Evolutionary conservation across 2,329 filamentous ascomycete genomes (phyloP), one percentile per base, ranked within the genome.

Genomic region (Talaromyces atroroseus): DNA sequence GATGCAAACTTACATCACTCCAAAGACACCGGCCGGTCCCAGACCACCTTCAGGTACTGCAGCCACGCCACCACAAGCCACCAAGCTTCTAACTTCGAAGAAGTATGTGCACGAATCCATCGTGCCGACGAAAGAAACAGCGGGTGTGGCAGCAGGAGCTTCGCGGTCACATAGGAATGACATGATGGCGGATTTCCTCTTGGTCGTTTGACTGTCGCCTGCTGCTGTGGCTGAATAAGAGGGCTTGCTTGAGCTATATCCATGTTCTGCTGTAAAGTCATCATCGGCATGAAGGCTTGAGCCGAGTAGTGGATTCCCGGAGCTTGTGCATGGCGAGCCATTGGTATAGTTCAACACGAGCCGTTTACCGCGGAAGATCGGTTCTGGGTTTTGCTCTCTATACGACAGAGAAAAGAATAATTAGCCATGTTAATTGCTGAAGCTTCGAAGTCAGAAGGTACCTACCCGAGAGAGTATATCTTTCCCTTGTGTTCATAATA

Each of bases 91-190:
- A 50, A 92, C 87, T 71, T 97, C 92, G 76, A 99, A 99, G 74
- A 95, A 89, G 74, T 97, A 99, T 29, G 90, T 85, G 79, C 94
- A 99, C 59, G 95, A 87, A 68, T 97, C 92, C 42, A 89, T 87
- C 59, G 92, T 87, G 58, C 89, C 90, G 58, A 97, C 87, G 70
- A 96, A 99, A 20, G 89, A 90, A 38, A 94, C 79, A 4, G 82
- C 81, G 3, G 91, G 86, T 42, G 82, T 80, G 4, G 83, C 82
- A 29, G 80, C 81, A 1, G 86, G 78, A 1, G 89, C 85, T 65
- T 96, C 91, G 60, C 84, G 84, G 69, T 96, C 92, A 78, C 94
- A 99, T 62, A 94, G 86, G 70, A 97, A 92, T 23, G 91, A 94
- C 72, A 99, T 90, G 58, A 92, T 86, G 12, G 92, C 88, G 1